Percentiles rank a stretch among this genome's conserved stretches.
These are phyloP conservation scores for Pulicaria dysenterica DNA, from an alignment of 129 eudicot species.

Conservation along the genomic window DNA sequence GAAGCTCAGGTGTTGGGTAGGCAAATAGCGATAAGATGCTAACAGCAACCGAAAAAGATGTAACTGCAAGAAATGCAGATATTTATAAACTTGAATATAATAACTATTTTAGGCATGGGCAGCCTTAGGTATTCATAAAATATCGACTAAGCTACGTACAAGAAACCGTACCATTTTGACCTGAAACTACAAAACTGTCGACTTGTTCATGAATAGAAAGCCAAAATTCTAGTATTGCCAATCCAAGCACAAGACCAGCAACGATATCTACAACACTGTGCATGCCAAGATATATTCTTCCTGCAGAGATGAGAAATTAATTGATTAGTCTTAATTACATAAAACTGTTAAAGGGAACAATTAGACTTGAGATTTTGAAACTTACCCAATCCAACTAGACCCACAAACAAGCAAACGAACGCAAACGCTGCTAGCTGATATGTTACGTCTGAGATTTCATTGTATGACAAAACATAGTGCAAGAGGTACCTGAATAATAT, in stretches of 20 bases:
- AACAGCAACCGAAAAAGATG: constrained; percentile 88
- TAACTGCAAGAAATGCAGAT: constrained; percentile 55
- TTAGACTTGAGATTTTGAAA: constrained; percentile 1
- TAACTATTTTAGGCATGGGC: too few species aligned
- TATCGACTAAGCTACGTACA: not conserved
- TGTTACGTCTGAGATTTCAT: constrained; percentile 29
- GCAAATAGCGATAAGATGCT: constrained; percentile 85
- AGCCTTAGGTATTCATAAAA: not conserved
- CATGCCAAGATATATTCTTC: constrained; percentile 96
- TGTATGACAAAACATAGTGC: constrained; percentile 57
- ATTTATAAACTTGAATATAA: too few species aligned
- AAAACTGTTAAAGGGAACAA: not conserved
- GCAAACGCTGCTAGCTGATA: constrained; percentile 43
- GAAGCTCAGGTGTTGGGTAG: constrained; percentile 93
- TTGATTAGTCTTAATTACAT: not conserved
- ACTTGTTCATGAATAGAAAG: constrained; percentile 58
- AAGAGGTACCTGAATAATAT: constrained; percentile 58
- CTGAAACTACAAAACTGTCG: constrained; percentile 70
- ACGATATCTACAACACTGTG: constrained; percentile 83
- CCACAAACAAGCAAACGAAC: constrained; percentile 55
- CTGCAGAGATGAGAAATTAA: constrained; percentile 40
- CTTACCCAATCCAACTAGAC: constrained; percentile 75
- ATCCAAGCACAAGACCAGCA: constrained; percentile 79
- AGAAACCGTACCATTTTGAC: constrained; percentile 71
- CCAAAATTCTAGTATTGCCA: constrained; percentile 77